A percentile compares a stretch with the other conserved stretches of the same genome.
These are phyloP conservation scores for Pythium monospermum DNA, from an alignment of 352 stramenopile genomes.

Conservation along the genomic window DNA sequence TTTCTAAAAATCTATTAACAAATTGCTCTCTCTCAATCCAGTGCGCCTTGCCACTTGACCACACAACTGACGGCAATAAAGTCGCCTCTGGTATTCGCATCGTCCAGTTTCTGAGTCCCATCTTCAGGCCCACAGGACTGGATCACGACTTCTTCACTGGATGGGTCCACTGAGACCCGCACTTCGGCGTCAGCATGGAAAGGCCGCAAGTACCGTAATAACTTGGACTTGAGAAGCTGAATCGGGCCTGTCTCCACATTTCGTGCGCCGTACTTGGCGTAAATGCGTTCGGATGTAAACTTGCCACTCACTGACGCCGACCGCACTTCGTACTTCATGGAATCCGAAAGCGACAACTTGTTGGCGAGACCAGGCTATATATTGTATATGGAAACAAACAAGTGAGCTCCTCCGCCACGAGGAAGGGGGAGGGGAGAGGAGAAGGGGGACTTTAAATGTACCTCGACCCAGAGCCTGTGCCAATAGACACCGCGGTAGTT, in stretches of 20 bases:
- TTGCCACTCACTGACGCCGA: slow-evolving; percentile 43
- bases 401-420: too few relatives aligned
- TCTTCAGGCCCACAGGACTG: slow-evolving; percentile 36
- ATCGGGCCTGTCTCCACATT: slow-evolving; percentile 76
- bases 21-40: slow-evolving; percentile 45
- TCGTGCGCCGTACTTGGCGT: slow-evolving; percentile 80
- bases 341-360: slow-evolving; percentile 69
- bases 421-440: too few relatives aligned
- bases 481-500: slow-evolving; percentile 77
- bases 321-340: slow-evolving; percentile 68
- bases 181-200: slow-evolving; percentile 74
- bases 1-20: too few relatives aligned
- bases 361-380: slow-evolving; percentile 35
- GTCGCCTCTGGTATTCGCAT: background rate
- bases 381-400: too few relatives aligned
- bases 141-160: slow-evolving; percentile 48
- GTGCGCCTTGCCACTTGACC: slow-evolving; percentile 60
- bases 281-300: slow-evolving; percentile 58
- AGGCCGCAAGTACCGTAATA: slow-evolving; percentile 68
- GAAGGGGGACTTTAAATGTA: slow-evolving; percentile 16
- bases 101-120: slow-evolving; percentile 6
- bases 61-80: slow-evolving; percentile 37
- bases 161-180: slow-evolving; percentile 42
- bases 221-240: slow-evolving; percentile 76
- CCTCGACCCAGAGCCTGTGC: slow-evolving; percentile 69